Base-by-base conservation (phyloP, 768 basidiomycete species). In the Pisolithus microcarpus region DNA sequence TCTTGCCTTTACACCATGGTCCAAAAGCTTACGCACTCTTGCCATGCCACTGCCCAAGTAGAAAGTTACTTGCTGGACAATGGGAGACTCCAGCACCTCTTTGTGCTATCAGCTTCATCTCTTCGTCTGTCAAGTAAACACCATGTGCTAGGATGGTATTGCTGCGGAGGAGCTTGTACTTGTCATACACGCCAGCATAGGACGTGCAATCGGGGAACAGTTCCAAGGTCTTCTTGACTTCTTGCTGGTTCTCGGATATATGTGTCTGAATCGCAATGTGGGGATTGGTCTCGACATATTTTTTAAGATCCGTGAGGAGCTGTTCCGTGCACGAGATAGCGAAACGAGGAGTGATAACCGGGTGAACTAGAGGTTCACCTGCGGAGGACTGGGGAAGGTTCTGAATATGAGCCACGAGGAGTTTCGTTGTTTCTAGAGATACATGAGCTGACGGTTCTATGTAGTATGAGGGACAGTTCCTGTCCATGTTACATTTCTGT, bases 311-410 rank as follows among this genome's bases (percentile, higher is more conserved):
- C 1, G 61, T 43, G 46, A 97, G 75, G 28, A 94, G 79, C n/a
- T 78, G 70, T 11, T 74, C 65, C 0, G 92, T 82, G 68, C 92
- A 95, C 10, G 89, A 84, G 52, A 97, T 86, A 21, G 95, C 95
- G 65, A 97, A 98, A n/a, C 95, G 87, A 13, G 95, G 95, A 0
- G 95, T 97, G 39, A 97, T 70, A 60, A 92, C 82, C 5, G 95
- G 95, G 50, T 88, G 87, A 9, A 98, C 86, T 7, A 94, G 80
- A 1, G 80, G 75, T 51, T 75, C 71, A 43, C 64, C 61, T 23
- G 59, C 55, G 23, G 61, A 55, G 21, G 68, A 59, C 9, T 65
- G 62, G 3, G 77, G 65, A 45, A 91, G 68, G 5, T 75, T 62
- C 37, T 78, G 79, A 60, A 96, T 84, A 69, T 94, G 70, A 0